These are phyloP conservation scores for Chaetoscypha palmicola DNA, from an alignment of 2,329 filamentous ascomycete species.

Conservation along the genomic window DNA sequence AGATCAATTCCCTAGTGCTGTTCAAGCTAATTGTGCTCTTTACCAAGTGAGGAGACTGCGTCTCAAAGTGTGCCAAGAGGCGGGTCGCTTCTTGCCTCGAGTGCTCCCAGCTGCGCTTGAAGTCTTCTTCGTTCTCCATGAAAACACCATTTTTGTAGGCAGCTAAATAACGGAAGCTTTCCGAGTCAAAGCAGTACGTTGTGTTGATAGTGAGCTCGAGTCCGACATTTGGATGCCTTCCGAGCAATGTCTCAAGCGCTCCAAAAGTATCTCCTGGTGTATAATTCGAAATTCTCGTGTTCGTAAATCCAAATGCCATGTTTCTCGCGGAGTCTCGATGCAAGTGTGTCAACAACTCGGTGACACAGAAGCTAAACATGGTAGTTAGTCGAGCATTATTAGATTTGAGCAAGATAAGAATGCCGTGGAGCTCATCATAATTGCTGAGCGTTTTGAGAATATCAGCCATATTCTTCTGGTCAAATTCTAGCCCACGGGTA, in stretches of 20 bases:
- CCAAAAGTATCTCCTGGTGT: slow-evolving; percentile 35
- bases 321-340: slow-evolving; percentile 34
- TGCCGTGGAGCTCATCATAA: slow-evolving; percentile 35
- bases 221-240: slow-evolving; percentile 28
- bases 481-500: slow-evolving; percentile 33
- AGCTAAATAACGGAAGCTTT: slow-evolving; percentile 38
- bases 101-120: slow-evolving; percentile 33
- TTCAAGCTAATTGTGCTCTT: slow-evolving; percentile 36
- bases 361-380: slow-evolving; percentile 36
- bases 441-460: slow-evolving; percentile 32
- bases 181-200: slow-evolving; percentile 39
- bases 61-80: slow-evolving; percentile 30
- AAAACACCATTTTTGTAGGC: slow-evolving; percentile 30
- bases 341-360: slow-evolving; percentile 35
- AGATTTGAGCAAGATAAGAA: slow-evolving; percentile 38
- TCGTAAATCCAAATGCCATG: slow-evolving; percentile 39
- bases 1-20: slow-evolving; percentile 32
- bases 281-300: slow-evolving; percentile 37
- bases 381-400: slow-evolving; percentile 34
- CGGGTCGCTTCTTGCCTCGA: slow-evolving; percentile 30
- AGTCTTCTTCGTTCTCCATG: slow-evolving; percentile 32
- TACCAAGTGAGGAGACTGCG: slow-evolving; percentile 30
- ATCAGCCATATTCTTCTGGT: slow-evolving; percentile 36
- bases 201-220: slow-evolving; percentile 29
- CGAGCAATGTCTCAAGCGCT: slow-evolving; percentile 30